phyloP scores from a whole-genome alignment of 2,329 filamentous ascomycete genomes.

The Lecanicillium sp. region DNA sequence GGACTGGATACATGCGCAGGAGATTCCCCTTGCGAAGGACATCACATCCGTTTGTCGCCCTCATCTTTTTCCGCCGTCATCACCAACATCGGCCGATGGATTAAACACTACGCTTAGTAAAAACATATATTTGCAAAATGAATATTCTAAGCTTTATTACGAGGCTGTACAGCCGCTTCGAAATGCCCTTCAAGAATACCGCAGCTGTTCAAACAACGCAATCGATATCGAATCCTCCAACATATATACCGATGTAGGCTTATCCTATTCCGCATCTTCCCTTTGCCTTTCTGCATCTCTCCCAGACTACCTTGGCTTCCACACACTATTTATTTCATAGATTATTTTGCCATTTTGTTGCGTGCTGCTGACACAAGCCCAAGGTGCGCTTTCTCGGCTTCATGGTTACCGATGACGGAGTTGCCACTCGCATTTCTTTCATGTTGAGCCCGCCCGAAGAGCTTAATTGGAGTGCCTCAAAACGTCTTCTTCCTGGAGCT shows the following conservation, averaged over 20 bases:
- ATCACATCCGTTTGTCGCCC: no score
- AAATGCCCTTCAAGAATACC: slow-evolving; percentile 52
- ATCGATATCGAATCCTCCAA: slow-evolving; percentile 49
- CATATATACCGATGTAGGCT: slow-evolving; percentile 61
- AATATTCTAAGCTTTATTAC: slow-evolving; percentile 69
- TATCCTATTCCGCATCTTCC: not conserved
- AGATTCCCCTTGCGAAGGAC: no score
- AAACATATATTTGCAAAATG: slow-evolving; percentile 59
- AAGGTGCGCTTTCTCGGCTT: slow-evolving; percentile 61
- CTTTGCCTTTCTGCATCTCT: no score
- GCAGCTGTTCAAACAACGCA: slow-evolving; percentile 37
- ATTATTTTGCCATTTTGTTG: no score
- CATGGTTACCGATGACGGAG: slow-evolving; percentile 51
- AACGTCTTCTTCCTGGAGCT: slow-evolving; percentile 42
- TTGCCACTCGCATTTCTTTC: slow-evolving; percentile 62
- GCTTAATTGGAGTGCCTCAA: slow-evolving; percentile 50
- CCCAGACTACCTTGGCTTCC: no score
- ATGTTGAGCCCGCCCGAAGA: slow-evolving; percentile 56
- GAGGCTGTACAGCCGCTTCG: slow-evolving; percentile 65
- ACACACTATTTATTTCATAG: no score
- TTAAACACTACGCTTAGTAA: no score
- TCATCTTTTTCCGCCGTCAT: no score
- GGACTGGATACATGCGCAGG: no score
- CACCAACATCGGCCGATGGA: no score
- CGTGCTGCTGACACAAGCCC: not conserved